Conservation (phyloP, 345 rosid genomes). For the Raphanus raphanistrum region DNA sequence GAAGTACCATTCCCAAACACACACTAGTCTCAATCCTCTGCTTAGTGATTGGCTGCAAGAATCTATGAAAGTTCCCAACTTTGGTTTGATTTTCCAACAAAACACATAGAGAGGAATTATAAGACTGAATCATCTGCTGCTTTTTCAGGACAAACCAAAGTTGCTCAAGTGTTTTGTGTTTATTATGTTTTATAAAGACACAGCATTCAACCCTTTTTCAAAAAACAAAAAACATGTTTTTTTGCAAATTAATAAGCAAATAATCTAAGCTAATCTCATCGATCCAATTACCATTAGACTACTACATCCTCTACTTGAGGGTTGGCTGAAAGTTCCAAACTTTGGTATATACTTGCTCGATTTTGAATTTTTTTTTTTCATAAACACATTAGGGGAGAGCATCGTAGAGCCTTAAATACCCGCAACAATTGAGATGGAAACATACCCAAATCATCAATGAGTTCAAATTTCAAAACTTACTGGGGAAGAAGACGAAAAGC, state of each 20-base stretch:
- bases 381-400: not conserved
- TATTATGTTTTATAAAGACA: not conserved
- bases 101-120: not conserved
- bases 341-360: not conserved
- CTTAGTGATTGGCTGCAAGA: not conserved
- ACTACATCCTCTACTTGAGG: not conserved
- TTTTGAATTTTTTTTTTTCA: not conserved
- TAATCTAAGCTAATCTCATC: not conserved
- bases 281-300: not conserved
- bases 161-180: too few relatives aligned
- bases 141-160: not conserved
- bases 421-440: not conserved
- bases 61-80: not conserved
- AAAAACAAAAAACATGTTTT: too few relatives aligned
- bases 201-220: not conserved
- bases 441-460: not conserved
- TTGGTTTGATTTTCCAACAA: not conserved
- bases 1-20: not conserved
- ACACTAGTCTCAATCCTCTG: conserved; percentile 1
- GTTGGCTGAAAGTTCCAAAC: not conserved
- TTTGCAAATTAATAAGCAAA: not conserved
- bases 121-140: not conserved
- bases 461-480: conserved; percentile 41
- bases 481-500: conserved; percentile 78
- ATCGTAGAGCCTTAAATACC: not conserved